A percentile compares a stretch with the other conserved stretches of the same genome.
Evolutionary conservation across 257 asterid genomes (phyloP).

Genomic region (Salvia miltiorrhiza): DNA sequence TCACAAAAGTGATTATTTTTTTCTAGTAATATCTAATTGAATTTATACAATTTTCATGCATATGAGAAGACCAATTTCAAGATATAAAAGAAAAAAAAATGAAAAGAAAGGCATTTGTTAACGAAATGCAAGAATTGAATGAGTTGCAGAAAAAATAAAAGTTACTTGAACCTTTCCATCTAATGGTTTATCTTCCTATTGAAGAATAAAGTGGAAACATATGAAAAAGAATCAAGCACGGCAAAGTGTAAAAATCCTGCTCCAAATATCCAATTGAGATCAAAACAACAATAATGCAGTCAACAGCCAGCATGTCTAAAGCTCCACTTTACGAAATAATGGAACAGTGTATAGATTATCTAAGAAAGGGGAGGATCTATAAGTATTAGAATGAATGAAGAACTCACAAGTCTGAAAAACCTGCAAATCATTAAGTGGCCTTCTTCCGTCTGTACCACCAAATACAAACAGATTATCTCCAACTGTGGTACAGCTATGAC

Average conservation of each 20-base stretch:
- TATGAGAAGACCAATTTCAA: conserved; percentile 5
- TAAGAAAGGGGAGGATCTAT: neutral
- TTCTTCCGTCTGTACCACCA: conserved; percentile 93
- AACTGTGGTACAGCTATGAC: conserved; percentile 89
- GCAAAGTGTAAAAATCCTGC: conserved; percentile 1
- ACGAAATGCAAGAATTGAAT: neutral
- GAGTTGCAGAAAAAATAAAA: neutral
- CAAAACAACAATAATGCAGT: neutral
- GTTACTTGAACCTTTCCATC: neutral
- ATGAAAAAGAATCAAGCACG: conserved; percentile 2
- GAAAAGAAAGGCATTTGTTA: neutral
- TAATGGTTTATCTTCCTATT: neutral
- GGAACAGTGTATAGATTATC: neutral
- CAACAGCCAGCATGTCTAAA: neutral
- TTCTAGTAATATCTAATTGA: too few relatives aligned
- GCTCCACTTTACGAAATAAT: neutral
- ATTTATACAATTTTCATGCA: neutral
- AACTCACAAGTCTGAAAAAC: conserved; percentile 79
- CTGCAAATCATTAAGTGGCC: conserved; percentile 77
- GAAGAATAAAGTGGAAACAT: neutral
- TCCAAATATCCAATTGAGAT: neutral
- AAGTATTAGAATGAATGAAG: conserved; percentile 11
- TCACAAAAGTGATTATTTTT: too few relatives aligned
- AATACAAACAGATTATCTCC: conserved; percentile 81
- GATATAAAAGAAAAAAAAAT: neutral